Base-by-base conservation (phyloP, 1,284 basidiomycete species). In the Taiwanofungus camphoratus region DNA sequence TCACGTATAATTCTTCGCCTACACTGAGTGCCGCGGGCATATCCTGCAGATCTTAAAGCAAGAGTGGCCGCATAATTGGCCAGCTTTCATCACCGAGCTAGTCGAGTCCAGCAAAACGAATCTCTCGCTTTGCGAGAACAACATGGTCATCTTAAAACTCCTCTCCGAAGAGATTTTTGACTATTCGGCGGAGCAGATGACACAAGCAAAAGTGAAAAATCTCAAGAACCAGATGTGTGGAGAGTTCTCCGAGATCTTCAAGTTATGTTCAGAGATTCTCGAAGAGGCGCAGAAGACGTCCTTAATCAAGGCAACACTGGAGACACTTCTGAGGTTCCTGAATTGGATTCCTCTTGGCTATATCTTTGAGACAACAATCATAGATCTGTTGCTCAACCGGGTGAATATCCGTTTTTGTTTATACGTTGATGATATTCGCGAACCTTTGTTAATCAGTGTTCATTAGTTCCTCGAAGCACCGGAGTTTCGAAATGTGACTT, bases 41-140 rank as follows among this genome's bases (percentile, higher is more conserved):
- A 16, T 42, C 21, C 19, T 36, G n/a, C 61, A 98, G 91, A 97
- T 99, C 51, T 74, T 99, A 54, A 99, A 99, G 69, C 96, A 99
- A 73, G 96, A 98, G 63, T 99, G 96, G 96, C 96, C 95, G 16
- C 92, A 98, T 64, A 94, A 97, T 60, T 99, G 96, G 96, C 94
- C 95, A 20, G 88, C 81, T 11, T 99, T 99, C 72, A 98, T 99
- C 60, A 86, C 92, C 6, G 96, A 99, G 63, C 91, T 99, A 44
- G 93, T 99, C 48, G 87, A 94, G 51, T 97, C 95, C 6, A 98
- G 94, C 42, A 94, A 95, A 66, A 92, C 92, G 32, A 98, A 94
- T 61, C 79, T 99, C 29, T 87, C 92, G 2, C 79, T 99, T 22
- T 99, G 96, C 76, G 96, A 99, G 68, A 99, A 99, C 77, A 99